Conservation (phyloP, 768 basidiomycete genomes). For the Porpolomopsis calyptriformis region DNA sequence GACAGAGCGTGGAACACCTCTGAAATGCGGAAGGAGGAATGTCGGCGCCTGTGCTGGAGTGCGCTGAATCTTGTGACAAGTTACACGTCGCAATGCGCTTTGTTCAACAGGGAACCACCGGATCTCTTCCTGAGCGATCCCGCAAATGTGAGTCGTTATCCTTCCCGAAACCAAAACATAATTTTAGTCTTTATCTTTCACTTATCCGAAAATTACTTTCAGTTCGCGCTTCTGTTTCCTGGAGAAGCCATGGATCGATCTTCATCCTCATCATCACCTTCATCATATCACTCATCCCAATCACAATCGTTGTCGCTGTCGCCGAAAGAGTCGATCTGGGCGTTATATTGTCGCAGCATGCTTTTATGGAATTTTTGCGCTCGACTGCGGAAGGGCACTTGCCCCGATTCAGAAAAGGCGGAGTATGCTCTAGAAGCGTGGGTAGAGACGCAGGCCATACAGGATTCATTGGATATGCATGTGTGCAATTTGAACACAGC, state of each 20-base stretch:
- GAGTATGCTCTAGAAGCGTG: constrained; percentile 52
- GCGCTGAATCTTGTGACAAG: constrained; percentile 58
- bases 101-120: constrained; percentile 48
- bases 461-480: constrained; percentile 58
- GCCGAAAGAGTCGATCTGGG: constrained; percentile 73
- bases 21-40: constrained; percentile 57
- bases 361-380: constrained; percentile 68
- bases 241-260: constrained; percentile 54
- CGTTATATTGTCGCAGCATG: constrained; percentile 73
- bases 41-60: constrained; percentile 68
- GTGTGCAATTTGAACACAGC: constrained; percentile 60
- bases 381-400: constrained; percentile 34
- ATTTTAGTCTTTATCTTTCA: constrained; percentile 2
- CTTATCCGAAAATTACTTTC: constrained; percentile 10
- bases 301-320: constrained; percentile 32
- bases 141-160: constrained; percentile 42
- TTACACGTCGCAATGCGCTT: constrained; percentile 59
- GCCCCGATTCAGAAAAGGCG: constrained; percentile 41
- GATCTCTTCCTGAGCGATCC: constrained; percentile 54
- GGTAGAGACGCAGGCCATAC: constrained; percentile 55
- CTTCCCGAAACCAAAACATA: background rate
- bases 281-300: constrained; percentile 46
- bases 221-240: constrained; percentile 64
- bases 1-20: constrained; percentile 42
- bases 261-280: constrained; percentile 24